Percentiles rank a stretch among this genome's conserved stretches.
These are phyloP conservation scores for Rhizophora mangle DNA, from an alignment of 345 rosid species.

Conservation along the genomic window DNA sequence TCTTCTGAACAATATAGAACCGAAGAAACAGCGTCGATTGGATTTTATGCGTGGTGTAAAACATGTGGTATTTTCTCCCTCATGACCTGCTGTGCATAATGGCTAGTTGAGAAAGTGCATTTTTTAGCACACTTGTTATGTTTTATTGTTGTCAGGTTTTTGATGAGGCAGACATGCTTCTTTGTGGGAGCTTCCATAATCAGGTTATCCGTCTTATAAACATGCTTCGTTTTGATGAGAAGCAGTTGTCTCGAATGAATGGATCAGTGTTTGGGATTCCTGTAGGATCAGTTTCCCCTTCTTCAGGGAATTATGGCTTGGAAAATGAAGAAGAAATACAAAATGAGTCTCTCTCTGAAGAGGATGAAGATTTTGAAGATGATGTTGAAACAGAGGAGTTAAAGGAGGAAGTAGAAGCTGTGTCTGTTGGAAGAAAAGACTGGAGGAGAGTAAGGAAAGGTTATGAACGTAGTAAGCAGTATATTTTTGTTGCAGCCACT, in stretches of 20 bases:
- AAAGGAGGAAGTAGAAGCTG: slow-evolving; percentile 30
- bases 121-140: slow-evolving; percentile 1
- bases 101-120: not conserved
- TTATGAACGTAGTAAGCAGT: slow-evolving; percentile 85
- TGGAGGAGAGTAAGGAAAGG: slow-evolving; percentile 80
- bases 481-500: slow-evolving; percentile 93
- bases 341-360: slow-evolving; percentile 33
- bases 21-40: slow-evolving; percentile 40
- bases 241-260: slow-evolving; percentile 51
- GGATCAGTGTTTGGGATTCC: slow-evolving; percentile 30
- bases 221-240: slow-evolving; percentile 84
- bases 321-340: slow-evolving; percentile 28
- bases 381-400: slow-evolving; percentile 29
- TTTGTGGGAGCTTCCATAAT: slow-evolving; percentile 84
- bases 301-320: slow-evolving; percentile 24
- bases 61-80: slow-evolving; percentile 58
- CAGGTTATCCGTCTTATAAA: slow-evolving; percentile 75
- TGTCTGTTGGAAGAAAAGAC: slow-evolving; percentile 38
- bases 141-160: slow-evolving; percentile 56
- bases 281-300: slow-evolving; percentile 26
- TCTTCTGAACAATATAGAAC: slow-evolving; percentile 73
- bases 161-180: slow-evolving; percentile 99
- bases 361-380: slow-evolving; percentile 42
- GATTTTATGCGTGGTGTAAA: slow-evolving; percentile 65
- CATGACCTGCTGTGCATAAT: not conserved